Conservation (phyloP, 2,329 filamentous ascomycete species). For the Fusarium oligoseptatum region DNA sequence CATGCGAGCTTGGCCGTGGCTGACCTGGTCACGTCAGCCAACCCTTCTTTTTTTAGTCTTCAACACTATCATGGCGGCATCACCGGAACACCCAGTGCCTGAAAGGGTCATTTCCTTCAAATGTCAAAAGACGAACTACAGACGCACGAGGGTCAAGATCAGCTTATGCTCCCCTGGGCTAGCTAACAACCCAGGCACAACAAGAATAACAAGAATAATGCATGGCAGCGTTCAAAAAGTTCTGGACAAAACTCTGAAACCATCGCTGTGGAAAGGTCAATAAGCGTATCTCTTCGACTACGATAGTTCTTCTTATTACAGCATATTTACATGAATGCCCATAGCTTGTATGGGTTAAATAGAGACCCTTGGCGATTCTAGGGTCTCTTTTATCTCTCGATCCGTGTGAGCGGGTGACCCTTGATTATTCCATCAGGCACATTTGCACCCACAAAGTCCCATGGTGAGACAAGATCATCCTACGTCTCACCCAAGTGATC, state of each 20-base stretch:
- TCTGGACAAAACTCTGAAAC: too few relatives aligned
- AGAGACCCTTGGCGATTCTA: neutral
- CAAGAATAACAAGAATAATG: neutral
- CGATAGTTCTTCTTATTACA: neutral
- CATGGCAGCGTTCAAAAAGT: too few relatives aligned
- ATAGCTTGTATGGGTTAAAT: neutral
- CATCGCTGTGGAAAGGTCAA: neutral
- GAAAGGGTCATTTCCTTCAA: conserved; percentile 17
- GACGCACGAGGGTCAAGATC: neutral
- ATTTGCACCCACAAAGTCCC: neutral
- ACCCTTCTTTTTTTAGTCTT: conserved; percentile 6
- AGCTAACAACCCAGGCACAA: neutral
- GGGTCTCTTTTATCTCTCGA: neutral
- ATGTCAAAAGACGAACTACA: neutral
- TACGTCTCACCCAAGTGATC: neutral
- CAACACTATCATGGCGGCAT: conserved; percentile 1
- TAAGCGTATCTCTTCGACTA: neutral
- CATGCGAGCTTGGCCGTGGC: conserved; percentile 20
- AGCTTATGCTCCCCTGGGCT: neutral
- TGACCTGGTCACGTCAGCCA: conserved; percentile 41
- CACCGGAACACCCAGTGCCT: conserved; percentile 18
- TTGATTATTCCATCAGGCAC: neutral
- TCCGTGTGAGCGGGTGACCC: neutral
- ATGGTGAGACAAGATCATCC: neutral
- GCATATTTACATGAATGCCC: neutral